Base-by-base conservation (phyloP, 371 early-diverging fungal species). In the Zopfochytrium polystomum region DNA sequence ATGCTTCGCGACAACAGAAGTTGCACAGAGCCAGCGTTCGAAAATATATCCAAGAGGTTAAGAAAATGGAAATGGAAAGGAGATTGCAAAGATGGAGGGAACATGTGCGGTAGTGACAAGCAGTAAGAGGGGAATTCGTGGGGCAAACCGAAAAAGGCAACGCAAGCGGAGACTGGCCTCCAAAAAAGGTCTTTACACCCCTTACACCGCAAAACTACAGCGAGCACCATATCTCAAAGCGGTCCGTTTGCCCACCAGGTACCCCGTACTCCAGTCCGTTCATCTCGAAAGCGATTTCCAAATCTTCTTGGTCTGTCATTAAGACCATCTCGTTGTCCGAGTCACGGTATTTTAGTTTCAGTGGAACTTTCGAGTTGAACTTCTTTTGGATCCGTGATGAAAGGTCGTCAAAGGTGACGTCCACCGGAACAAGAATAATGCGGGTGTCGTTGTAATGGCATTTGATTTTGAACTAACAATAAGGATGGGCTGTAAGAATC, bases 251-350 rank as follows among this genome's bases (percentile, higher is more conserved):
- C 72, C 63, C 45, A 38, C n/a, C n/a, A 38, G 52, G 20, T 20
- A 55, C 51, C 11, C 68, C 64, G 42, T 58, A 60, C 68, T 80
- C 75, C 31, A 80, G 78, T 4, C 80, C 80, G 34, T 74, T 73
- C 47, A 80, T 74, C 45, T 83, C 84, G 7, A 84, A 76, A 31
- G 92, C 93, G 73, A 93, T 85, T 58, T 87, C 84, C 66, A 91
- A 80, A 75, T 96, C 95, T 58, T 94, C 96, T 32, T 93, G 85
- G 71, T 94, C 95, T 25, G 88, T 88, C 85, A 96, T 90, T 38
- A 87, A 71, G 15, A 94, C 88, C 68, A 88, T 75, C 61, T 89
- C 90, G 55, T 87, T 84, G 50, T 92, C 95, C 62, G 91, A 92
- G 63, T 96, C 95, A 66, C 84, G 83, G 71, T 92, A 96, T 68